Base-by-base conservation (phyloP, 768 basidiomycete species). In the Fomitopsis serialis region DNA sequence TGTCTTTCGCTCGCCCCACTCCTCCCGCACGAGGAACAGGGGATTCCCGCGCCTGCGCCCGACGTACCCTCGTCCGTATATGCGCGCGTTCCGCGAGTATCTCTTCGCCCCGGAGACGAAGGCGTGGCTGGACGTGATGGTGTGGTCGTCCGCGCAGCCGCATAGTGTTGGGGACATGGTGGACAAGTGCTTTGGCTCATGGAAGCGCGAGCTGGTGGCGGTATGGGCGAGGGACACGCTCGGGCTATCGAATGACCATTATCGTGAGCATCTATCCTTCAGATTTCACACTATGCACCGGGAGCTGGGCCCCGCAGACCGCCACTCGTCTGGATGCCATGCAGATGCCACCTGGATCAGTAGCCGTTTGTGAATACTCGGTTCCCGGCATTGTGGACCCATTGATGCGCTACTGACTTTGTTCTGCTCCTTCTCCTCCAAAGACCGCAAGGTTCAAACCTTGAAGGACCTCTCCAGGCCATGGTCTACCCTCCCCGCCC, bases 121-220 rank as follows among this genome's bases (percentile, higher is more conserved):
- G 32, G 60, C 62, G 13, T 90, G 88, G 86, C 74, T 92, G 19
- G 87, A 91, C 54, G 83, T 86, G 3, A 92, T 92, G 87, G 79
- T 94, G 3, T 94, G 91, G 91, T 89, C 86, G 62, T 89, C 86
- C 2, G 91, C 91, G 3, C 88, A 91, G 62, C 88, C 89, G 1
- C 84, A 84, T 47, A 89, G 80, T 63, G 90, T 91, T 9, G 66
- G 70, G 0, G 82, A 85, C 59, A 92, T 93, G 91, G 85, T 88
- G 0, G 65, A 78, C 21, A 73, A 72, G 34, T 75, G 77, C 32
- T 90, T 92, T 63, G 79, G 74, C 11, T 61, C 69, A 4, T 50
- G 66, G 0, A 63, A 68, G 24, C 68, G 69, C 48, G 61, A 66
- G 17, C 68, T 91, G 4, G 67, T 80, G 15, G 87, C 82, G 0